Conservation (phyloP, 257 asterid genomes). For the Echium plantagineum region DNA sequence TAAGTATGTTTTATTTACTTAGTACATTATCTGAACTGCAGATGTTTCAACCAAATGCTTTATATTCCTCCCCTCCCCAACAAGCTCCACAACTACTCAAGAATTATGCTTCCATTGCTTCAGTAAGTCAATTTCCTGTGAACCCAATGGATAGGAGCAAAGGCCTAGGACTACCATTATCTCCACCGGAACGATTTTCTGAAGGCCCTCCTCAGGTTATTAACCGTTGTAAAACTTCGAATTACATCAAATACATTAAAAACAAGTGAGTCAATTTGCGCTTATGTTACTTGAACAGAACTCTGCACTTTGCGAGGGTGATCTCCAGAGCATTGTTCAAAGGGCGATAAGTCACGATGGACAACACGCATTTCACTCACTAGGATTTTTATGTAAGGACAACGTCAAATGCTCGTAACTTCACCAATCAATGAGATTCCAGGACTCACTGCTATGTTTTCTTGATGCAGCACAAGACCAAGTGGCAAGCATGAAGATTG, state of each 20-base stretch:
- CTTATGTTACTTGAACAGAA: constrained; percentile 30
- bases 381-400: constrained; percentile 45
- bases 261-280: neutral
- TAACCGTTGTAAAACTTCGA: neutral
- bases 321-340: constrained; percentile 76
- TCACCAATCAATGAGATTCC: neutral
- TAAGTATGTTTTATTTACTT: neutral
- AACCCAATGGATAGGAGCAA: constrained; percentile 18
- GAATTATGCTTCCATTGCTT: constrained; percentile 5
- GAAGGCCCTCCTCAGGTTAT: constrained; percentile 49
- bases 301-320: constrained; percentile 58
- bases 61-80: constrained; percentile 29
- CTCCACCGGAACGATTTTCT: constrained; percentile 41
- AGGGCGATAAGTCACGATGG: constrained; percentile 46
- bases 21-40: constrained; percentile 2
- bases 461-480: constrained; percentile 39
- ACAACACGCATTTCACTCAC: constrained; percentile 19
- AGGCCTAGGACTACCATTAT: constrained; percentile 34
- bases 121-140: constrained; percentile 16
- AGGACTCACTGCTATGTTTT: neutral
- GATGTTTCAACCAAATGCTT: constrained; percentile 45
- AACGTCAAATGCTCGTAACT: neutral
- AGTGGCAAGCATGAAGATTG: constrained; percentile 46
- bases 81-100: constrained; percentile 18
- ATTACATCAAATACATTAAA: neutral